Base-by-base conservation (phyloP, 345 rosid species). In the Hypericum androsaemum region DNA sequence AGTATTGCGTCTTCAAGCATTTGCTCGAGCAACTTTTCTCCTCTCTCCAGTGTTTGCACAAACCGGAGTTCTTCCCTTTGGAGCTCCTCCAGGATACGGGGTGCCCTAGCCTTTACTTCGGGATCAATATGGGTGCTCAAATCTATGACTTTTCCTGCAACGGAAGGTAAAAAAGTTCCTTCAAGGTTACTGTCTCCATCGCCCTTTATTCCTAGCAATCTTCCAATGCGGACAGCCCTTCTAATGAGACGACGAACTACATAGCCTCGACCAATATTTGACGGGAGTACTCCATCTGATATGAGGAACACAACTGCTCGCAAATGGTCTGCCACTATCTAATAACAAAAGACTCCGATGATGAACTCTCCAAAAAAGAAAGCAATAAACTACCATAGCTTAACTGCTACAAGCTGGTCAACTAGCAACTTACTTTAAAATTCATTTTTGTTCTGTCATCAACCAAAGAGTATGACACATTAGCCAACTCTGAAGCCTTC, bases 181-280 rank as follows among this genome's bases (percentile, higher is more conserved):
- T 77, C 85, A 44, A 53, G 72, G 58, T 74, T 68, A 61, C 74
- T 81, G 44, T 63, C 59, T 15, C 74, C 64, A 63, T 81, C 86
- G 28, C 83, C 95, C 57, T 72, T 69, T 56, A 90, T 75, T 43
- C 89, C 96, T 6, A 90, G 80, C 63, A 80, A 77, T 77, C 87
- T 82, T 7, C 96, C 95, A 16, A 75, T 77, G 50, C 98, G 87
- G 66, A 87, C 96, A 50, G 78, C 89, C 63, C 98, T 81, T 77
- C 98, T 81, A 41, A 90, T 84, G 51, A 87, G 86, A 62, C 95
- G 82, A 60, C 96, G 80, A 49, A 87, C 96, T 22, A 87, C 83
- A 56, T 90, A 90, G 58, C 98, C 98, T 78, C 98, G 71, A 53
- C 98, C 92, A 59, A 90, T 78, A 69, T 90, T 90, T 14, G 98